Evolutionary conservation across 139 green algal genomes (phyloP), one percentile per base, ranked within the genome.

Genomic region (Closterium sp.): DNA sequence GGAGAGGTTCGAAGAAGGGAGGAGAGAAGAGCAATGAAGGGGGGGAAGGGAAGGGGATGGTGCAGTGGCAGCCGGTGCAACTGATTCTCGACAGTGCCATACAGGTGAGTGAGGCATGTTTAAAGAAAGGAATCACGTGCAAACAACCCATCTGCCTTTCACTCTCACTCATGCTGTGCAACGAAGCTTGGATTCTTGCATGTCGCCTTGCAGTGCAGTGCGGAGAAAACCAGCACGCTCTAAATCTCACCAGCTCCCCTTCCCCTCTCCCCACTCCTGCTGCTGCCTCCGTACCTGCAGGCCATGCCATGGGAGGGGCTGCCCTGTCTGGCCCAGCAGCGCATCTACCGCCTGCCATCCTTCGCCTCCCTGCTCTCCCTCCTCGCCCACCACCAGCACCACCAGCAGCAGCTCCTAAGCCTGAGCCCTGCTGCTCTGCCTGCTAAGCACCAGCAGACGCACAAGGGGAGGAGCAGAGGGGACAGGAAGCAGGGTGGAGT

Each of bases 221-320:
- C n/a, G n/a, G n/a, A n/a, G n/a, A n/a, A n/a, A n/a, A n/a, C n/a
- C n/a, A n/a, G n/a, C n/a, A n/a, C n/a, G n/a, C n/a, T n/a, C n/a
- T n/a, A n/a, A n/a, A n/a, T n/a, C 55, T 76, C 55, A 16, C 25
- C 16, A 28, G 23, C 16, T 28, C 55, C 55, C 55, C 16, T 76
- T 28, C 84, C 23, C 31, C 84, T 8, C 25, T 87, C 4, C 25
- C 84, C 10, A 35, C 23, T 76, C 32, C 31, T 76, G n/a, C n/a
- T n/a, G n/a, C n/a, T n/a, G n/a, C n/a, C n/a, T n/a, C n/a, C n/a
- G n/a, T n/a, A n/a, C n/a, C 55, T 93, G 64, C 91, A 94, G 91
- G 88, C 28, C 21, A 31, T 94, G 35, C 89, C 92, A 34, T 94
- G 92, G 92, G 92, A 94, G 76, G 91, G 66, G 83, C 36, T 93